Evolutionary conservation across 352 stramenopile species (phyloP), one percentile per base, ranked within the genome.

Genomic region (Phytophthora niederhauseri): DNA sequence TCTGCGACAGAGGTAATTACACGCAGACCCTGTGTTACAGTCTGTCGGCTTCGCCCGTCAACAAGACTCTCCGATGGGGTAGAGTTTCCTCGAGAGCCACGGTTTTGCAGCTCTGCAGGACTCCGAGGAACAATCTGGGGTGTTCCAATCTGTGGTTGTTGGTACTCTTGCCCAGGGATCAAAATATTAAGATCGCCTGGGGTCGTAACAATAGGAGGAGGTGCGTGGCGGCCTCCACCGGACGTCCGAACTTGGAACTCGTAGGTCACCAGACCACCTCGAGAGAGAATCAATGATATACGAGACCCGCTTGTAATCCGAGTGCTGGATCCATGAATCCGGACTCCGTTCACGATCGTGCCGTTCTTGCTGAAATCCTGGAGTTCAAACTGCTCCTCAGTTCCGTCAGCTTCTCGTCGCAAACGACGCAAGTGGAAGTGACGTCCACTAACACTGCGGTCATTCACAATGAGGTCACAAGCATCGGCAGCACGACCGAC

Each of bases 361-460:
- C 89, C 89, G 49, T 97, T 97, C 65, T 97, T 97, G 64, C 87
- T 95, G 55, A 95, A 96, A 30, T 97, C 89, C 70, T 95, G 87
- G 17, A 97, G 74, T 60, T 97, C 89, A 49, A 79, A 95, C 38
- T 81, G 86, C 20, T 93, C 84, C 54, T 93, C 85, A 0, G 58
- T 31, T 14, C 45, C 58, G 11, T 90, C 78, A n/a, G 54, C 61
- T 48, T 94, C 88, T 26, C 78, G 77, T 0, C 84, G 78, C 6
- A 93, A 63, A 14, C 87, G 82, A 7, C 89, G 84, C 41, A 97
- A 65, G 55, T 95, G 88, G 45, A 97, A 97, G 54, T 97, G 89
- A 6, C 85, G 81, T 2, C 89, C 88, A 71, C 88, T 95, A 6
- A 97, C 88, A 70, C 89, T 97, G 30, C 87, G 84, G 46, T 97